Base-by-base conservation (phyloP, 2,329 filamentous ascomycete species). In the Phialophora expanda region DNA sequence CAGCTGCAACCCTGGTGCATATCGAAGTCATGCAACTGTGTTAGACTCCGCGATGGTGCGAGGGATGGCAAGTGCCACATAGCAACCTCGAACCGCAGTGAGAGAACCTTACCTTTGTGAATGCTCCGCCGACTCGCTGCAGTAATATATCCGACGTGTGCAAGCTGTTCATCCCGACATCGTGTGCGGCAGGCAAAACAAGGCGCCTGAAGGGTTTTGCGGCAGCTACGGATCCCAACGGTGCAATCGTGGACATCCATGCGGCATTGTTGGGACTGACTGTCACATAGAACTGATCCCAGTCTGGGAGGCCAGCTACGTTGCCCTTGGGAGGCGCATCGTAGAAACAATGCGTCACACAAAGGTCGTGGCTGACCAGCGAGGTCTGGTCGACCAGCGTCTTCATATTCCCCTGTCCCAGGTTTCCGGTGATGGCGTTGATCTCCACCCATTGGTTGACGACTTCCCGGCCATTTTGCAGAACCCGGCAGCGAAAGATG, bases 311-410 rank as follows among this genome's bases (percentile, higher is more conserved):
- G 48, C 48, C 48, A 12, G 48, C 48, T 7, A 53, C 26, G 26
- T 53, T 53, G 26, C 26, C 48, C 22, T 53, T 53, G 20, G 12
- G 22, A 17, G 48, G 48, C 48, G 48, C 48, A 26, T 53, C 48
- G 48, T 53, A 53, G 48, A 53, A 53, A 53, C 48, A 53, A 5
- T 53, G 48, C 48, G 48, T 24, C 48, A 53, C 48, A 26, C 48
- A 53, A 12, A 53, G n/a, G 9, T 53, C 48, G 11, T 28, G 12
- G 48, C 22, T 53, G 20, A 53, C n/a, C 20, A 28, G 4, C 22
- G 48, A 53, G 20, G 48, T 53, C 48, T 53, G 48, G 14, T 53
- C 48, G 14, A 53, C 48, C 26, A 53, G 48, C 3, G 48, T 53
- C 48, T 26, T 53, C 48, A 53, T 53, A 0, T n/a, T 53, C 3